Evolutionary conservation across 2,329 filamentous ascomycete genomes (phyloP).

Genomic region (Helotiales sp.): DNA sequence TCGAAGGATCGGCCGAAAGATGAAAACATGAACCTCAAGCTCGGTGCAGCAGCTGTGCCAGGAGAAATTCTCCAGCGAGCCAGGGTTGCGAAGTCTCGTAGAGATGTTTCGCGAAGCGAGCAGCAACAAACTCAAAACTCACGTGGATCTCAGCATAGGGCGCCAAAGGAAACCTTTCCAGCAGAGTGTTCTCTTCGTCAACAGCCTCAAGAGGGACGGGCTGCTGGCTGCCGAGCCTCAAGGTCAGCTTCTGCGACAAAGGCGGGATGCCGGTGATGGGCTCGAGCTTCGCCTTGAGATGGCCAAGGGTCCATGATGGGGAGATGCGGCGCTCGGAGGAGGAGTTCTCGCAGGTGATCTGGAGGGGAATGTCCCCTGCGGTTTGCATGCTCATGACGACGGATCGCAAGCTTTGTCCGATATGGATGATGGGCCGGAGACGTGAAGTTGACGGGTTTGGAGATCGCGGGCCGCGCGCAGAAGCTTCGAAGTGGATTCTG

Average conservation of each 20-base stretch:
- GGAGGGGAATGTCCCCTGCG: conserved; percentile 74
- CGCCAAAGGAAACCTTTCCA: conserved; percentile 65
- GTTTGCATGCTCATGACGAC: conserved; percentile 36
- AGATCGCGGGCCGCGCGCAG: not conserved
- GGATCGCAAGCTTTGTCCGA: conserved; percentile 10
- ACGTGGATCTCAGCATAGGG: conserved; percentile 80
- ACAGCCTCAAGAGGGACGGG: conserved; percentile 65
- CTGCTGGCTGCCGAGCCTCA: conserved; percentile 64
- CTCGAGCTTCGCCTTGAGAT: conserved; percentile 85
- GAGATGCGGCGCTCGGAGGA: conserved; percentile 88
- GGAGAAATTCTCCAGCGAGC: not conserved
- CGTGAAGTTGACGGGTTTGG: not conserved
- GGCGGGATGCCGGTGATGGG: conserved; percentile 91
- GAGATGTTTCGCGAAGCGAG: conserved; percentile 16
- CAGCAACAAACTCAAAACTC: conserved; percentile 44
- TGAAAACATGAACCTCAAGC: conserved; percentile 8
- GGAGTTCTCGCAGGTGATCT: conserved; percentile 73
- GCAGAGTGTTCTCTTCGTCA: conserved; percentile 69
- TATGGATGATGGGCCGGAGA: not conserved
- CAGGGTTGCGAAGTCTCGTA: conserved; percentile 5
- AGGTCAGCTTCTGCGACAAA: conserved; percentile 69
- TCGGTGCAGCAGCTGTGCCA: conserved; percentile 1
- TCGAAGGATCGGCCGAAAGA: not conserved
- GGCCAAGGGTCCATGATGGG: conserved; percentile 84
- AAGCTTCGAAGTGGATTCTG: no score